Evolutionary conservation across 2,329 filamentous ascomycete species (phyloP), one percentile per base, ranked within the genome.

Genomic region (Aureobasidium melanogenum): DNA sequence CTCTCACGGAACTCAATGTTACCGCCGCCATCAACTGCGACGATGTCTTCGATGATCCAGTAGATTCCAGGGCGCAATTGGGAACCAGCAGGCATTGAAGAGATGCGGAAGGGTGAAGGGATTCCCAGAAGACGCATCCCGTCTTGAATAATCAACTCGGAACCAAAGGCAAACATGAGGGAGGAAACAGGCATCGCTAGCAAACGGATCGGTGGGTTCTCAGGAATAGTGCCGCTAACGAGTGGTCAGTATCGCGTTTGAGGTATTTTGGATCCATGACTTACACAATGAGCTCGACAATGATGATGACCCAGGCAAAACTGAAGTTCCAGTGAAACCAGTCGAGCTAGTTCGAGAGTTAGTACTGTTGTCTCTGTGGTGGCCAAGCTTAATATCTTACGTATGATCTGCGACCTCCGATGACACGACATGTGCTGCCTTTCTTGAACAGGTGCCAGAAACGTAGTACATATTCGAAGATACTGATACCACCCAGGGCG

Each of bases 281-380:
- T 56, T 72, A 77, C 74, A 80, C 76, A 64, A 83, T 81, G 24
- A 83, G 73, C 65, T 83, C 80, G 52, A 82, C 74, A 79, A 83
- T 82, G 67, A 83, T 75, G 61, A 82, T 77, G 51, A 82, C 74
- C 80, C 81, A 82, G 14, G 77, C 80, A 2, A 82, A 66, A 3
- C 77, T 78, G 48, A 82, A 76, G 64, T 82, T 82, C 81, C 80
- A 83, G 62, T 83, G 81, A 68, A 83, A 83, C 74, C 77, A 82
- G 62, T 84, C 81, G 17, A 83, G 73, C 69, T 80, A 72, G 64
- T 50, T 63, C 22, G 14, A 24, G 10, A n/a, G 4, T 61, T 28
- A 61, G 50, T 44, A 30, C 2, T 5, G 14, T 36, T 26, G 17
- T 15, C 15, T 24, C 0, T 30, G 5, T 6, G 9, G 19, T 5